A percentile compares a stretch with the other conserved stretches of the same genome.
Conservation (phyloP, 805 yeast species). For the Yarrowia hollandica region DNA sequence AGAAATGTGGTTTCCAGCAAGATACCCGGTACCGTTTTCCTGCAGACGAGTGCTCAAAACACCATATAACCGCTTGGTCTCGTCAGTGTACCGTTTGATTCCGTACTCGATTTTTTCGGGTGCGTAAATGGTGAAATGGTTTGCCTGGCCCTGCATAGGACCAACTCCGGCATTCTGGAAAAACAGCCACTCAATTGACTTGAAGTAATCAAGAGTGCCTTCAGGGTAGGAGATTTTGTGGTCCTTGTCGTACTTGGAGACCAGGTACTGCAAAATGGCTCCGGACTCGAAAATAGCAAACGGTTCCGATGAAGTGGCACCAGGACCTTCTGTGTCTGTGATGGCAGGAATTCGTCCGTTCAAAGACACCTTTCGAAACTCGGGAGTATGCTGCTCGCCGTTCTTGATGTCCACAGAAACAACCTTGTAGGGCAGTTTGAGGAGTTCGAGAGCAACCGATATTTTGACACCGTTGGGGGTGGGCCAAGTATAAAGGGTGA, state of each 20-base stretch:
- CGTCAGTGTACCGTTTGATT: slow-evolving; percentile 52
- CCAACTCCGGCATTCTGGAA: slow-evolving; percentile 63
- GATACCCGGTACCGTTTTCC: slow-evolving; percentile 49
- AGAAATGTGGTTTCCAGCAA: slow-evolving; percentile 60
- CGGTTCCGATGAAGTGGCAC: slow-evolving; percentile 31
- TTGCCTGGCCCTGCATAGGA: slow-evolving; percentile 64
- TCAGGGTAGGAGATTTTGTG: slow-evolving; percentile 45
- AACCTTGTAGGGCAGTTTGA: slow-evolving; percentile 42
- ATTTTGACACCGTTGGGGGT: slow-evolving; percentile 49
- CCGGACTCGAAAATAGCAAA: slow-evolving; percentile 54
- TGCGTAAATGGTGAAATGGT: slow-evolving; percentile 50
- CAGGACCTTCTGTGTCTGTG: slow-evolving; percentile 37
- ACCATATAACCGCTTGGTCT: slow-evolving; percentile 54
- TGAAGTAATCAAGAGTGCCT: slow-evolving; percentile 49
- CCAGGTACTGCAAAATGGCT: slow-evolving; percentile 60
- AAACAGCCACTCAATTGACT: slow-evolving; percentile 48
- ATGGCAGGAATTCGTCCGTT: slow-evolving; percentile 66
- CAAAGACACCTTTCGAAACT: slow-evolving; percentile 59
- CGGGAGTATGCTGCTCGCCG: slow-evolving; percentile 54
- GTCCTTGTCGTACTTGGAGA: slow-evolving; percentile 60
- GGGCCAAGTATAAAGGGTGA: slow-evolving; percentile 49
- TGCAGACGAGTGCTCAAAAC: slow-evolving; percentile 55
- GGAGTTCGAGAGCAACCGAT: slow-evolving; percentile 42
- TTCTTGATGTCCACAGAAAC: slow-evolving; percentile 46
- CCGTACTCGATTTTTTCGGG: slow-evolving; percentile 56